phyloP scores from a whole-genome alignment of 768 basidiomycete species.

The Gloeophyllum trabeum region DNA sequence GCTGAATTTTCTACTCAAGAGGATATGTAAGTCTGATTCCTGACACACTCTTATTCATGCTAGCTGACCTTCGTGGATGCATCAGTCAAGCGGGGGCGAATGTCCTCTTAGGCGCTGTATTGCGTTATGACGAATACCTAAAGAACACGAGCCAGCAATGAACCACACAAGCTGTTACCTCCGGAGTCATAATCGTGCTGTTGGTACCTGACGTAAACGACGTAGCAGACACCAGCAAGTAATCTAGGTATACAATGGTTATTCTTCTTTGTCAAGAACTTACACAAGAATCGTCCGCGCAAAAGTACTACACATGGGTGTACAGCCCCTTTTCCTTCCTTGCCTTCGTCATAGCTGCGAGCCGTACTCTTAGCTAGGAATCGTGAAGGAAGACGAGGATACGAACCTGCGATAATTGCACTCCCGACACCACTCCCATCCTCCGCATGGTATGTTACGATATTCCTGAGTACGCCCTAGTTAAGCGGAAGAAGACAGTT shows the following conservation, averaged over 20 bases:
- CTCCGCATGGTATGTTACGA: conserved; percentile 75
- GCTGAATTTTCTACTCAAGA: background rate
- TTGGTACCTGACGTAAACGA: too few species aligned
- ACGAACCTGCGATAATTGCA: conserved; percentile 83
- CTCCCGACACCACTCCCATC: conserved; percentile 93
- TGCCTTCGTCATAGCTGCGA: conserved; percentile 78
- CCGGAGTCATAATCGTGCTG: too few species aligned
- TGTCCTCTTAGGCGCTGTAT: background rate
- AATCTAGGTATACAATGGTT: too few species aligned
- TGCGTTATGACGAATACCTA: conserved; percentile 1
- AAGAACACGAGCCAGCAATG: background rate
- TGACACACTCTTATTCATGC: background rate
- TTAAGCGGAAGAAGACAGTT: background rate
- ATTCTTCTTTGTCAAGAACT: too few species aligned
- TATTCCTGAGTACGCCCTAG: conserved; percentile 32
- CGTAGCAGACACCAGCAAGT: too few species aligned
- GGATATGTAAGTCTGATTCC: background rate
- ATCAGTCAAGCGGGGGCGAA: background rate
- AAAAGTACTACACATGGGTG: conserved; percentile 27
- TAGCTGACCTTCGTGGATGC: background rate
- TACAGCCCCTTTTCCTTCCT: conserved; percentile 61
- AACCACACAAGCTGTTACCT: background rate
- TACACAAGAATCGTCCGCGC: background rate
- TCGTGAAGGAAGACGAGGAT: background rate
- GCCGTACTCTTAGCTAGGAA: conserved; percentile 4